Percentiles rank a stretch among this genome's conserved stretches.
Evolutionary conservation across 345 rosid genomes (phyloP).

Genomic region (Salix suchowensis): DNA sequence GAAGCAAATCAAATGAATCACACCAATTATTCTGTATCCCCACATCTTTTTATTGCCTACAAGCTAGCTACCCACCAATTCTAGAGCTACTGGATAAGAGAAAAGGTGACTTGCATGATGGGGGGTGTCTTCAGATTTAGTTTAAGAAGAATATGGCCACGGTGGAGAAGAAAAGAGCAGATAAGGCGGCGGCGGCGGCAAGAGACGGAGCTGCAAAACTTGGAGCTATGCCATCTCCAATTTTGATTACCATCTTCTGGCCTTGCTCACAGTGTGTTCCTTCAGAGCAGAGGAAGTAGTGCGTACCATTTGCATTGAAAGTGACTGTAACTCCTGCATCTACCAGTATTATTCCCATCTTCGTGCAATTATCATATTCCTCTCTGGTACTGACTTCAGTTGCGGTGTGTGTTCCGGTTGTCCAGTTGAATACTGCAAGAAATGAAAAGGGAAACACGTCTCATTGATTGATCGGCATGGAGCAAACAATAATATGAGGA

Average conservation of each 20-base stretch:
- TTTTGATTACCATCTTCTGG: constrained; percentile 24
- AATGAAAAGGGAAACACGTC: neutral
- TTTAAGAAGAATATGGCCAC: neutral
- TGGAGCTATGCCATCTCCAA: constrained; percentile 13
- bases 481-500: no score
- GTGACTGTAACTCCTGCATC: neutral
- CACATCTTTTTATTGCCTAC: no score
- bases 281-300: constrained; percentile 28
- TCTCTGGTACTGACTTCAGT: constrained; percentile 1
- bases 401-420: constrained; percentile 18
- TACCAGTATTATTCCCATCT: neutral
- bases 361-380: constrained; percentile 23
- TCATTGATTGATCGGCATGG: no score
- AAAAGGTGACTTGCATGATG: neutral
- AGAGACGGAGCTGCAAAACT: constrained; percentile 9
- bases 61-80: no score
- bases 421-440: constrained; percentile 20
- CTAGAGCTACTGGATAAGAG: no score
- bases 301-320: constrained; percentile 5
- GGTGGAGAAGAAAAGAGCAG: neutral
- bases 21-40: no score
- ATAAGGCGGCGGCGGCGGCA: neutral
- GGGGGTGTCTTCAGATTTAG: neutral
- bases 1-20: neutral
- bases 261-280: constrained; percentile 26